Evolutionary conservation across 2,329 filamentous ascomycete species (phyloP).

Genomic region (Fusarium lyarnte): DNA sequence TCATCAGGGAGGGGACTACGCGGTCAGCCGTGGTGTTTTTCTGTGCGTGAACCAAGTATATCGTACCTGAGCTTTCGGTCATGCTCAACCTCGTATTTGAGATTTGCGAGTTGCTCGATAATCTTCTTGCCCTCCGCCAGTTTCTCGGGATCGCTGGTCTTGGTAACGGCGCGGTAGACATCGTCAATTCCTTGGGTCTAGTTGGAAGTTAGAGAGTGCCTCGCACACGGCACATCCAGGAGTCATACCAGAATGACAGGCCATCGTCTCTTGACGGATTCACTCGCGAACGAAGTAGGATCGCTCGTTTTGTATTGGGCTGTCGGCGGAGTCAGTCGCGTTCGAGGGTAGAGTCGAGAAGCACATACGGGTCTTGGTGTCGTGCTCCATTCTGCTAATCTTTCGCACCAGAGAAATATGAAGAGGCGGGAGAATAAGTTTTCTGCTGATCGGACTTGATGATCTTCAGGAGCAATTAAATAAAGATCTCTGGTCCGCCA

Average conservation of each 20-base stretch:
- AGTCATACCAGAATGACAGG: conserved; percentile 83
- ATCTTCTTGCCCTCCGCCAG: conserved; percentile 86
- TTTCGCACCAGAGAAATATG: background rate
- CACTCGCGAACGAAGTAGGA: conserved; percentile 84
- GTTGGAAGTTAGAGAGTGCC: background rate
- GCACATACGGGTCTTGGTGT: conserved; percentile 75
- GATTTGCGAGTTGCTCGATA: conserved; percentile 76
- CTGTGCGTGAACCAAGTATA: no score
- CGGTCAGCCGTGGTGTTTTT: background rate
- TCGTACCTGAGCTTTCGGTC: conserved; percentile 79
- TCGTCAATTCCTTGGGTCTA: conserved; percentile 95
- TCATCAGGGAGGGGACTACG: conserved; percentile 78
- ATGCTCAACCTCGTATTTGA: conserved; percentile 97
- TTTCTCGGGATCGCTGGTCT: conserved; percentile 69
- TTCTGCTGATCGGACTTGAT: conserved; percentile 4
- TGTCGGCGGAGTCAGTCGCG: conserved; percentile 50
- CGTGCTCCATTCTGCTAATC: conserved; percentile 70
- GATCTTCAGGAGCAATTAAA: conserved; percentile 23
- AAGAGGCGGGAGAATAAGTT: background rate
- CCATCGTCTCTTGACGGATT: conserved; percentile 89
- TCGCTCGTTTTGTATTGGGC: conserved; percentile 83
- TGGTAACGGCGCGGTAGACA: conserved; percentile 78
- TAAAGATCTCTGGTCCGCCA: background rate
- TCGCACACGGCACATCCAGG: background rate
- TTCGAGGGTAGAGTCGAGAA: background rate